A percentile compares a stretch with the other conserved stretches of the same genome.
These are phyloP conservation scores for Cladophialophora immunda DNA, from an alignment of 2,329 filamentous ascomycete species.

Conservation along the genomic window DNA sequence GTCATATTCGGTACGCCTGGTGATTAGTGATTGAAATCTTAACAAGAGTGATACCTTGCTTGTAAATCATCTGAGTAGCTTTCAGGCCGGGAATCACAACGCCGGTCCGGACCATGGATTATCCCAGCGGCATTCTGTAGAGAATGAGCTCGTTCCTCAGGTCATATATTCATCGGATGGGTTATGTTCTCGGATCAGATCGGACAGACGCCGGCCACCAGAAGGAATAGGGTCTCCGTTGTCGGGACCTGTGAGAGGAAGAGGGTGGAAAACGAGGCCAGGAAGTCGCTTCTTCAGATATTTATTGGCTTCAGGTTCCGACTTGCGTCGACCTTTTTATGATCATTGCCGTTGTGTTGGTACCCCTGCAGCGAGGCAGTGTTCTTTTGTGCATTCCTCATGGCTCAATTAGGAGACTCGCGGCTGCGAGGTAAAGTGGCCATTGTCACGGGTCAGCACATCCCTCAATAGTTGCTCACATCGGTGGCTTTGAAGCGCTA, in stretches of 20 bases:
- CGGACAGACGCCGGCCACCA: neutral
- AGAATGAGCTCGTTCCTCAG: neutral
- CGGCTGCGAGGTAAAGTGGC: neutral
- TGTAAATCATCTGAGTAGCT: neutral
- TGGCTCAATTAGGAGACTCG: neutral
- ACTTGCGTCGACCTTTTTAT: neutral
- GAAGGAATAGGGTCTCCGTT: neutral
- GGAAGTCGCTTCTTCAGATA: neutral
- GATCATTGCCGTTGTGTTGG: neutral
- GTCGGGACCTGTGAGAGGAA: neutral
- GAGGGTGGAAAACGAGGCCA: neutral
- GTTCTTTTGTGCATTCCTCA: neutral
- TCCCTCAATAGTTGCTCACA: neutral
- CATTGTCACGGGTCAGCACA: slow-evolving; percentile 2
- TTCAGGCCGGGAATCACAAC: neutral
- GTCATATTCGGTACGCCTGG: neutral
- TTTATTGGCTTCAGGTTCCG: neutral
- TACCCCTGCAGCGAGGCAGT: neutral
- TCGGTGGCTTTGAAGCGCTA: neutral
- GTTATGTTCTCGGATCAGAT: neutral
- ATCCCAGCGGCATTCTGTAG: neutral
- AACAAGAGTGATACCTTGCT: neutral
- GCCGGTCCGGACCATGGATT: neutral
- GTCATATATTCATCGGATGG: neutral
- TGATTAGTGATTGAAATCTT: neutral